Percentiles rank a stretch among this genome's conserved stretches.
Evolutionary conservation across 441 rosid species (phyloP).

Genomic region (Pelargonium citronellum): DNA sequence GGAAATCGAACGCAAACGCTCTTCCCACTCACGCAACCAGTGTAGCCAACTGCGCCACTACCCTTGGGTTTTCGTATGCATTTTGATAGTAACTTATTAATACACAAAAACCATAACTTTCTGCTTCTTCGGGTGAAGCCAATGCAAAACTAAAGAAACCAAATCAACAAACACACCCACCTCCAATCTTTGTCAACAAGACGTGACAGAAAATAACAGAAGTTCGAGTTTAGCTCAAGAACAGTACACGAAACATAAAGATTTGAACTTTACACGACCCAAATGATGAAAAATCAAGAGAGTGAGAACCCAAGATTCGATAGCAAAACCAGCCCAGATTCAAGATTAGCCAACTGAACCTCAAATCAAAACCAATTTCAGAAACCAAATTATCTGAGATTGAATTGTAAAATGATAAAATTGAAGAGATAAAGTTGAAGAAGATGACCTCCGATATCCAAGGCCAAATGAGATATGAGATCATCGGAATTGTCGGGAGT

Average conservation of each 20-base stretch:
- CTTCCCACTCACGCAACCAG: too few species aligned
- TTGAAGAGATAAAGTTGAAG: not conserved
- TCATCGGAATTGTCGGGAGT: not conserved
- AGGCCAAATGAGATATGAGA: not conserved
- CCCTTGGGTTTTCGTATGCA: too few species aligned
- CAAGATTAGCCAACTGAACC: not conserved
- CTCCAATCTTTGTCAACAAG: too few species aligned
- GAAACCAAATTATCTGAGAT: not conserved
- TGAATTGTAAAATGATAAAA: too few species aligned
- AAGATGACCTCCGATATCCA: not conserved
- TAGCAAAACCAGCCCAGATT: slow-evolving; percentile 1
- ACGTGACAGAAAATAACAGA: too few species aligned
- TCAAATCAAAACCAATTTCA: not conserved
- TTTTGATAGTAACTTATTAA: not conserved
- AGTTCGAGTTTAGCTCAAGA: too few species aligned
- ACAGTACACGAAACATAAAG: not conserved
- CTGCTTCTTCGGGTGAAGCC: too few species aligned
- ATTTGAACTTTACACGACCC: not conserved
- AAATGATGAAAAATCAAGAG: not conserved
- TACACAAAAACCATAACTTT: too few species aligned
- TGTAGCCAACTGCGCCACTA: too few species aligned
- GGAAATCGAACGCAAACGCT: too few species aligned
- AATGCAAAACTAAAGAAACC: not conserved
- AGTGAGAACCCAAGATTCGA: not conserved
- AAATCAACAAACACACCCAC: not conserved